These are phyloP conservation scores for Termitomyces sp. DNA, from an alignment of 768 basidiomycete species.

Conservation along the genomic window DNA sequence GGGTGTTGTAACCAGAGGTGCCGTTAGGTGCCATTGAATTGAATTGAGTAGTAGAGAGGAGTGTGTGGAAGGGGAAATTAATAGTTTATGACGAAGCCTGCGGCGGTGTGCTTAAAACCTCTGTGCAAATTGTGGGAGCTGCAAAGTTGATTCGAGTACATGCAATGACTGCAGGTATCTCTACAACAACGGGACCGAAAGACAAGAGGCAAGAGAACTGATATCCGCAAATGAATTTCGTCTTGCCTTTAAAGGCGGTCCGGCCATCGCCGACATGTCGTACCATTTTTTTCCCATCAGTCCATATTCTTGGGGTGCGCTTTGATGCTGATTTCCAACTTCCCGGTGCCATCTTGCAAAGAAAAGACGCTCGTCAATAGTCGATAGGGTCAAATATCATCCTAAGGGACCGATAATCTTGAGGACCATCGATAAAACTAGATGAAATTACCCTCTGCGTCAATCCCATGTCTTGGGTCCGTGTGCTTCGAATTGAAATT, in stretches of 20 bases:
- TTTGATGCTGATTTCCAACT: no score
- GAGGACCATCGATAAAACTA: background rate
- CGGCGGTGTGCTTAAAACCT: conserved; percentile 80
- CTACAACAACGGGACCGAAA: background rate
- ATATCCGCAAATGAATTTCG: no score
- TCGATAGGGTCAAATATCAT: no score
- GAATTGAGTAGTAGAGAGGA: background rate
- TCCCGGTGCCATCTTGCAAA: no score
- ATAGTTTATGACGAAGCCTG: conserved; percentile 57
- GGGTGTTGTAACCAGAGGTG: conserved; percentile 70
- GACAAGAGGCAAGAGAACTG: no score
- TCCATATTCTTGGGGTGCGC: background rate
- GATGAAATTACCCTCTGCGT: no score
- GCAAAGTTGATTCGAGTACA: conserved; percentile 95
- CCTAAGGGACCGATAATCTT: no score
- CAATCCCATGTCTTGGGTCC: no score
- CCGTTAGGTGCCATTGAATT: conserved; percentile 34
- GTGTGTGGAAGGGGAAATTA: conserved; percentile 23
- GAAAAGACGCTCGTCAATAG: no score
- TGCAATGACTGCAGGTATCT: conserved; percentile 41
- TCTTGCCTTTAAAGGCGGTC: background rate
- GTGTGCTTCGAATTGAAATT: background rate
- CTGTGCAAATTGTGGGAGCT: conserved; percentile 85
- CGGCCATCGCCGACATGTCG: background rate
- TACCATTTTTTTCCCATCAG: background rate